Conservation (phyloP, 2,329 filamentous ascomycete genomes). For the Lojkania enalia region DNA sequence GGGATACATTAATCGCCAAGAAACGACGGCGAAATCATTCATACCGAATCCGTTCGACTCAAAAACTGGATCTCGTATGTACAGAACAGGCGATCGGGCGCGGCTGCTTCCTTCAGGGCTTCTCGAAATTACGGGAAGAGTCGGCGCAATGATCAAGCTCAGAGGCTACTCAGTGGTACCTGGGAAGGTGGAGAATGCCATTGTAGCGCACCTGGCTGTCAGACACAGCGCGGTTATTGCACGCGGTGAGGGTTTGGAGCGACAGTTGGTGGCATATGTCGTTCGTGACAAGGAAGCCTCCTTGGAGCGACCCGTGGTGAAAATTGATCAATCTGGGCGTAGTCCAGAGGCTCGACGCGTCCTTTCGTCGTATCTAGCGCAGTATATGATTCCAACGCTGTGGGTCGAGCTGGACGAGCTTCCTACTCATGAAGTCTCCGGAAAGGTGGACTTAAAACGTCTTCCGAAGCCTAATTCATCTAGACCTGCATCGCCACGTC, state of each 20-base stretch:
- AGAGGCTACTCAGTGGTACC: slow-evolving; percentile 78
- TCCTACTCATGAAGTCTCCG: slow-evolving; percentile 77
- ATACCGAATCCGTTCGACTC: slow-evolving; percentile 65
- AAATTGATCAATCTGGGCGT: slow-evolving; percentile 71
- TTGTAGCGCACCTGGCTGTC: slow-evolving; percentile 70
- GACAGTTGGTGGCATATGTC: slow-evolving; percentile 76
- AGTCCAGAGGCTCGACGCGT: slow-evolving; percentile 69
- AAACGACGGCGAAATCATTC: slow-evolving; percentile 75
- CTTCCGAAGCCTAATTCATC: slow-evolving; percentile 63
- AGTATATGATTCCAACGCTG: slow-evolving; percentile 80
- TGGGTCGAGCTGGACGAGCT: slow-evolving; percentile 74
- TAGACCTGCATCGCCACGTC: neutral
- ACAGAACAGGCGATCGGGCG: slow-evolving; percentile 73
- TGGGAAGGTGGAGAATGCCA: slow-evolving; percentile 73
- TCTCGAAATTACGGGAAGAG: slow-evolving; percentile 74
- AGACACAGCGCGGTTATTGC: slow-evolving; percentile 71
- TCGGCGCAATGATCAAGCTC: slow-evolving; percentile 80
- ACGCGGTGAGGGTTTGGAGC: slow-evolving; percentile 75
- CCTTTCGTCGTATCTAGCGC: slow-evolving; percentile 68
- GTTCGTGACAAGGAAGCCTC: slow-evolving; percentile 66
- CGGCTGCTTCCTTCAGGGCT: slow-evolving; percentile 67
- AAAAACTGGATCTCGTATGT: slow-evolving; percentile 67
- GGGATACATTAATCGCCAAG: slow-evolving; percentile 78
- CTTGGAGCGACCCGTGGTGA: slow-evolving; percentile 61
- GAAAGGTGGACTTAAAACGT: slow-evolving; percentile 74